A percentile compares a stretch with the other conserved stretches of the same genome.
These are phyloP conservation scores for Blastomyces parvus DNA, from an alignment of 2,329 filamentous ascomycete species.

Conservation along the genomic window DNA sequence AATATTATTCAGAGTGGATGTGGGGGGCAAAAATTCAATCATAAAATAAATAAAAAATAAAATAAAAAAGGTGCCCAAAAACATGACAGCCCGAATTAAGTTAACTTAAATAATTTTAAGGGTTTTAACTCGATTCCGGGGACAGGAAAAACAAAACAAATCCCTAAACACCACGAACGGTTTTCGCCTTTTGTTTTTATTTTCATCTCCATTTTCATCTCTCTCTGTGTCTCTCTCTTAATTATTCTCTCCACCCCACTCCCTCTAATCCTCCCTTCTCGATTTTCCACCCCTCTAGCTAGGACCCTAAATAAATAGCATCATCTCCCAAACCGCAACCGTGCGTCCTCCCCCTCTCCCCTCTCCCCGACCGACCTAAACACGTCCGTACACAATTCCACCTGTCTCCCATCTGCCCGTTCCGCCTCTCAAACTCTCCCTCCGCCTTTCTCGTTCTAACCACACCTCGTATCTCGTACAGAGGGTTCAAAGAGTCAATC, in stretches of 20 bases:
- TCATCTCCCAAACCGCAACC: background rate
- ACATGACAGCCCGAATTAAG: background rate
- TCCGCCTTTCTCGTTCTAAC: background rate
- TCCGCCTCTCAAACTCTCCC: background rate
- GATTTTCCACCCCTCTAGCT: background rate
- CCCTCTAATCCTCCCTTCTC: background rate
- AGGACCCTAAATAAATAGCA: background rate
- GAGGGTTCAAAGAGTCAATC: background rate
- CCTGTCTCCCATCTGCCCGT: background rate
- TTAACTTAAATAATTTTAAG: background rate
- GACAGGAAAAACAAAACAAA: constrained; percentile 7
- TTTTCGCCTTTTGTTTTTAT: background rate
- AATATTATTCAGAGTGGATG: too few species aligned
- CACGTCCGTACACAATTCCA: background rate
- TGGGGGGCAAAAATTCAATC: too few species aligned
- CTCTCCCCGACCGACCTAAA: background rate
- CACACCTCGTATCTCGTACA: background rate
- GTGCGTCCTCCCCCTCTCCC: background rate
- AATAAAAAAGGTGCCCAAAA: background rate
- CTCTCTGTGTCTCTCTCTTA: background rate
- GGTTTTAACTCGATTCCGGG: background rate
- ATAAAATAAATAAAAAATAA: background rate
- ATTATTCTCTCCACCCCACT: background rate
- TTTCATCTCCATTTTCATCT: background rate
- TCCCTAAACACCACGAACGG: background rate